Evolutionary conservation across 169 alveolate species (phyloP).

Genomic region (Cryptosporidium felis): DNA sequence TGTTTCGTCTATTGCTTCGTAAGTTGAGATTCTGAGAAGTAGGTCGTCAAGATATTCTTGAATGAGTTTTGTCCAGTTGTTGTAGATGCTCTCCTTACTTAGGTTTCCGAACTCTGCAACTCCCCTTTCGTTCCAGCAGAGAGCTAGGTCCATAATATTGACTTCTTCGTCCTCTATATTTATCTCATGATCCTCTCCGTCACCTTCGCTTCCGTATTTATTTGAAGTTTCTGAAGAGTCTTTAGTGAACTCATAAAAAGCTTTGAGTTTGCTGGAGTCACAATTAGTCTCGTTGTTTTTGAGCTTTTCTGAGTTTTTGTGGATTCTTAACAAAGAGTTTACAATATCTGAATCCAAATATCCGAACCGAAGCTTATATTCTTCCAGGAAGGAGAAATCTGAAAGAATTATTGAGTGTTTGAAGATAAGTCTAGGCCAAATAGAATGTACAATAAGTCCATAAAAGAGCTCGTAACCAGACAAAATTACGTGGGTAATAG

Average conservation of each 20-base stretch:
- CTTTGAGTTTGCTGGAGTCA: too few relatives aligned
- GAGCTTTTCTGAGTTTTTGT: conserved; percentile 17
- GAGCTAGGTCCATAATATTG: conserved; percentile 21
- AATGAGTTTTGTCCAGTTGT: conserved; percentile 24
- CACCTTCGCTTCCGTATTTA: neutral
- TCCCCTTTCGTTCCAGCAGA: conserved; percentile 45
- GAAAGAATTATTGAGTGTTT: conserved; percentile 22
- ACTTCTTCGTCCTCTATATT: too few relatives aligned
- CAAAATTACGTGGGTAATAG: conserved; percentile 1
- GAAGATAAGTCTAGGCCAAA: conserved; percentile 53
- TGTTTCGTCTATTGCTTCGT: neutral
- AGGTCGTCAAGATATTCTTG: conserved; percentile 13
- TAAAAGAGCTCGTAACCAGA: conserved; percentile 20
- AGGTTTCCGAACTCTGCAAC: neutral
- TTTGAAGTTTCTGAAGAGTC: neutral
- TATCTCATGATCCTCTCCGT: neutral
- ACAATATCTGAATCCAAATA: neutral
- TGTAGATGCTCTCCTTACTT: neutral
- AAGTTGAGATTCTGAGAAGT: neutral
- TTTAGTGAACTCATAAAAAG: conserved; percentile 18
- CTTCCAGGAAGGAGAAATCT: neutral
- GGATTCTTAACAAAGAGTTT: neutral
- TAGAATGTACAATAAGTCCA: conserved; percentile 58
- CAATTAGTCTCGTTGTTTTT: too few relatives aligned
- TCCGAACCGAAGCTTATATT: conserved; percentile 17